These are phyloP conservation scores for Colletotrichum sp. DNA, from an alignment of 2,329 filamentous ascomycete genomes.

Conservation along the genomic window DNA sequence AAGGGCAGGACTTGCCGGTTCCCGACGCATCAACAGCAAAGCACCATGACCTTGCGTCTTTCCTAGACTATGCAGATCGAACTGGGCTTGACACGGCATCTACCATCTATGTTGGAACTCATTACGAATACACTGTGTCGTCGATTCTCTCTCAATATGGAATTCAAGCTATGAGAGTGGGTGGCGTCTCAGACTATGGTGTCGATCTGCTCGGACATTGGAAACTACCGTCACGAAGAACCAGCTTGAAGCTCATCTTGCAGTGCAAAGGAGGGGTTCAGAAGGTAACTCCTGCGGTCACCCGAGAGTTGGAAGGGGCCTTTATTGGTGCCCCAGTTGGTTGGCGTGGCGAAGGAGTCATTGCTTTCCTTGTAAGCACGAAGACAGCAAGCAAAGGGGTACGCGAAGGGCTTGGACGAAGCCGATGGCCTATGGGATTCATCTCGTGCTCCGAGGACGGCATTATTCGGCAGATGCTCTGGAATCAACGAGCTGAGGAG, in stretches of 20 bases:
- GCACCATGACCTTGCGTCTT: slow-evolving; percentile 69
- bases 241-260: slow-evolving; percentile 51
- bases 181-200: slow-evolving; percentile 70
- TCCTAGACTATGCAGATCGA: slow-evolving; percentile 66
- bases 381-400: slow-evolving; percentile 79
- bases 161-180: slow-evolving; percentile 69
- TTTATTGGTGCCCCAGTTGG: slow-evolving; percentile 75
- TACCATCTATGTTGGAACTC: slow-evolving; percentile 73
- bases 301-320: slow-evolving; percentile 82
- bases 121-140: slow-evolving; percentile 76
- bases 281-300: slow-evolving; percentile 59
- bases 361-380: slow-evolving; percentile 75
- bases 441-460: slow-evolving; percentile 66
- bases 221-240: slow-evolving; percentile 54
- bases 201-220: slow-evolving; percentile 79
- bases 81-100: slow-evolving; percentile 58
- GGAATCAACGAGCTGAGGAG: slow-evolving; percentile 70
- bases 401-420: slow-evolving; percentile 71
- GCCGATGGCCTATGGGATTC: slow-evolving; percentile 74
- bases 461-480: slow-evolving; percentile 69
- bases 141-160: slow-evolving; percentile 61
- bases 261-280: slow-evolving; percentile 73
- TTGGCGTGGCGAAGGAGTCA: slow-evolving; percentile 68
- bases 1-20: slow-evolving; percentile 35
- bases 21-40: slow-evolving; percentile 50